Conservation (phyloP, 2,329 filamentous ascomycete genomes). For the Didymella pinodella region DNA sequence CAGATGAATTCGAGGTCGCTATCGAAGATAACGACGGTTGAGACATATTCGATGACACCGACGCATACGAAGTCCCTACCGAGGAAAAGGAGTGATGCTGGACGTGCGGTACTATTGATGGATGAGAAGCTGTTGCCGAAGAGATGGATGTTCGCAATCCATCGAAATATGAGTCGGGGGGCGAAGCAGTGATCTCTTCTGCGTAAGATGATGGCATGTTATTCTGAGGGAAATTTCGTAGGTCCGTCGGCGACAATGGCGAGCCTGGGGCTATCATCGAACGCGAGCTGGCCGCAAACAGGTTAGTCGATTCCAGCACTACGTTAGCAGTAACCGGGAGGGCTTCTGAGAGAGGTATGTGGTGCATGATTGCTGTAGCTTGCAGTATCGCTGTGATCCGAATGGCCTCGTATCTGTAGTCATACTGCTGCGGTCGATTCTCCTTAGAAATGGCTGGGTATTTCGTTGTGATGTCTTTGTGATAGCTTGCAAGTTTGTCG, state of each 20-base stretch:
- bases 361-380: conserved; percentile 42
- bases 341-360: conserved; percentile 40
- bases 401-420: conserved; percentile 49
- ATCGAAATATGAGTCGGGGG: conserved; percentile 16
- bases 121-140: conserved; percentile 2
- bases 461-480: conserved; percentile 32
- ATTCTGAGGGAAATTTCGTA: too few relatives aligned
- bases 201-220: too few relatives aligned
- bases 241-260: too few relatives aligned
- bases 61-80: neutral
- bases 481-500: conserved; percentile 26
- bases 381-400: conserved; percentile 44
- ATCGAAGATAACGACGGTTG: conserved; percentile 22
- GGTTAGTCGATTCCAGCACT: neutral
- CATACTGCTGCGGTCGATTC: conserved; percentile 23
- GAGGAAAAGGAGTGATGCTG: too few relatives aligned
- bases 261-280: too few relatives aligned
- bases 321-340: conserved; percentile 23
- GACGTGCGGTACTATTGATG: too few relatives aligned
- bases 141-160: conserved; percentile 14
- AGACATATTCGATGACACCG: conserved; percentile 6
- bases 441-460: conserved; percentile 29
- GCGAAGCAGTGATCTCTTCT: neutral
- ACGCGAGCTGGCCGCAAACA: too few relatives aligned
- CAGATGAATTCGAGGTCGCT: conserved; percentile 11